A percentile compares a stretch with the other conserved stretches of the same genome.
phyloP scores from a whole-genome alignment of 257 asterid species.

The Nicotiana attenuata region DNA sequence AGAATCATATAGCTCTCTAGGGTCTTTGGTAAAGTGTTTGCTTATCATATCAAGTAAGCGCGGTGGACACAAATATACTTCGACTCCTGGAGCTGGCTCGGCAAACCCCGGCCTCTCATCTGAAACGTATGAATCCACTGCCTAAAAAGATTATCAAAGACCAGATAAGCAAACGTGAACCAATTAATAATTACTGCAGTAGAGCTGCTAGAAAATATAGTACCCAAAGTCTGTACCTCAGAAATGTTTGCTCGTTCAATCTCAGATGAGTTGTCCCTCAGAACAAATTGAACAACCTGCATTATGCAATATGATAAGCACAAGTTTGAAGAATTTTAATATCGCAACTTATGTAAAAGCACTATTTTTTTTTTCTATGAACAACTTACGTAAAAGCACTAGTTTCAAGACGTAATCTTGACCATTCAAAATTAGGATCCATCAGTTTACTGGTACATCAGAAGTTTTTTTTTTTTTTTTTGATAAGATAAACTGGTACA shows the following conservation, averaged over 20 bases:
- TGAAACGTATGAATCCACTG: slow-evolving; percentile 48
- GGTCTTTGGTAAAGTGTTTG: slow-evolving; percentile 48
- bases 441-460: neutral
- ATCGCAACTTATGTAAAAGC: neutral
- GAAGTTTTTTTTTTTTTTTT: too few relatives aligned
- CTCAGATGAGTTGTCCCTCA: slow-evolving; percentile 52
- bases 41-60: slow-evolving; percentile 50
- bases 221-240: slow-evolving; percentile 40
- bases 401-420: neutral
- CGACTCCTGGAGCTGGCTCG: slow-evolving; percentile 77
- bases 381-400: neutral
- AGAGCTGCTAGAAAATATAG: neutral
- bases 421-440: neutral
- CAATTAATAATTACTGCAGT: neutral
- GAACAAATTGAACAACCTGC: slow-evolving; percentile 73
- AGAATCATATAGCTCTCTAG: slow-evolving; percentile 31
- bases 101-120: slow-evolving; percentile 88
- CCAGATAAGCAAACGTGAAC: neutral
- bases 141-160: slow-evolving; percentile 32
- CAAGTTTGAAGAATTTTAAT: neutral
- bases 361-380: too few relatives aligned
- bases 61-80: slow-evolving; percentile 80
- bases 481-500: too few relatives aligned
- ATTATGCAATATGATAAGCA: slow-evolving; percentile 7
- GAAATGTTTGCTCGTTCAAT: slow-evolving; percentile 40